Conservation (phyloP, 2,329 filamentous ascomycete genomes). For the Pseudogymnoascus pannorum region DNA sequence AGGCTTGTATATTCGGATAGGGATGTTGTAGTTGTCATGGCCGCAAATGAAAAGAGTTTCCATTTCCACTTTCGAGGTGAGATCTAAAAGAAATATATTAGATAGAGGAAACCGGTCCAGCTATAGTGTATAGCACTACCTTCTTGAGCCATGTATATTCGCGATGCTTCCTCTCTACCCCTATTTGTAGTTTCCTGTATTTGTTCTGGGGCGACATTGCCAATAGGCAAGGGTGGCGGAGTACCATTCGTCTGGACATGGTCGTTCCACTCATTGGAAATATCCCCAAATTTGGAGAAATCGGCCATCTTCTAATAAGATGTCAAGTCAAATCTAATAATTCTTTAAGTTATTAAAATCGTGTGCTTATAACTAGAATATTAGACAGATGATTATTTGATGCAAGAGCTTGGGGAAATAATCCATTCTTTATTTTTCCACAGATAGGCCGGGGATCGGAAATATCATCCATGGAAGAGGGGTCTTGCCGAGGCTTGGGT, state of each 20-base stretch:
- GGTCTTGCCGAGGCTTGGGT: too few relatives aligned
- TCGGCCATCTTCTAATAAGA: conserved; percentile 24
- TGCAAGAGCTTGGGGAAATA: too few relatives aligned
- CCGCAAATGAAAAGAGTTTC: conserved; percentile 34
- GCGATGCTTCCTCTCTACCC: conserved; percentile 29
- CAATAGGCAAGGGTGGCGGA: conserved; percentile 13
- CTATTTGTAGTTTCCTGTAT: conserved; percentile 27
- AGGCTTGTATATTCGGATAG: conserved; percentile 41
- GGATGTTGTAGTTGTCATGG: conserved; percentile 38
- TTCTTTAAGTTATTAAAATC: too few relatives aligned
- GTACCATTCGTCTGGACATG: conserved; percentile 30
- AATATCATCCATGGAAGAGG: too few relatives aligned
- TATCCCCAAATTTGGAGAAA: conserved; percentile 35
- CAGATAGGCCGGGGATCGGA: too few relatives aligned
- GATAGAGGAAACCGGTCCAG: background rate
- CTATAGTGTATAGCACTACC: conserved; percentile 19
- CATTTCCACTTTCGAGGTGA: conserved; percentile 26
- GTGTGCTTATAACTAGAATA: too few relatives aligned
- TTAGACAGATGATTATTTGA: too few relatives aligned
- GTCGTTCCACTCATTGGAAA: conserved; percentile 38
- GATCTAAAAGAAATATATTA: background rate
- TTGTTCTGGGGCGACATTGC: conserved; percentile 21
- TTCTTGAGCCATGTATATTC: conserved; percentile 26
- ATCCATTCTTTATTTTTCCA: too few relatives aligned
- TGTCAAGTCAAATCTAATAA: background rate